Percentiles rank a stretch among this genome's conserved stretches.
These are phyloP conservation scores for Zea luxurians DNA, from an alignment of 176 grass and related monocot genomes.

Conservation along the genomic window DNA sequence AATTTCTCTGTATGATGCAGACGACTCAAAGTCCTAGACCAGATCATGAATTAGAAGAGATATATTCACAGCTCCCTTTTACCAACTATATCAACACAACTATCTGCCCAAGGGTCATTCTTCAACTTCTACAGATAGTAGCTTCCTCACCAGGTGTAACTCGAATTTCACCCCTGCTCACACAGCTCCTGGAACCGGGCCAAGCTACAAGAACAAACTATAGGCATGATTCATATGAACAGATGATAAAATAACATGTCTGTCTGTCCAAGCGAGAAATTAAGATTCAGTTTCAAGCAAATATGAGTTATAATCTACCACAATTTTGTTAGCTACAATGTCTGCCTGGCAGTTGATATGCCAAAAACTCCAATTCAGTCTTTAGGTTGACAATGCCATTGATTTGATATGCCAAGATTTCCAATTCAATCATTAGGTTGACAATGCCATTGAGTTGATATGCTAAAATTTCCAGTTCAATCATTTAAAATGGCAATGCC, in stretches of 20 bases:
- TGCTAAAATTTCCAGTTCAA: too few relatives aligned
- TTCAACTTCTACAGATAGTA: too few relatives aligned
- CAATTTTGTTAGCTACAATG: not conserved
- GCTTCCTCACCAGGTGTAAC: constrained; percentile 7
- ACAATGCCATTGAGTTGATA: not conserved
- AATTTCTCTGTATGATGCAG: not conserved
- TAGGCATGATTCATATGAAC: constrained; percentile 9
- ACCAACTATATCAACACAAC: too few relatives aligned
- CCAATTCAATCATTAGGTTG: not conserved
- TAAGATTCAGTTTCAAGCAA: not conserved
- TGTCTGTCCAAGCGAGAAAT: not conserved
- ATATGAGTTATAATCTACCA: not conserved
- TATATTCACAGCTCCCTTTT: too few relatives aligned
- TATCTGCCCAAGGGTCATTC: too few relatives aligned
- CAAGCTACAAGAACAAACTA: constrained; percentile 54
- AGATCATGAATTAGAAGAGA: too few relatives aligned
- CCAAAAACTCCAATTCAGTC: not conserved
- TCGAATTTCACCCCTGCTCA: constrained; percentile 40
- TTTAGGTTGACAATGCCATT: not conserved
- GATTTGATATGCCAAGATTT: not conserved
- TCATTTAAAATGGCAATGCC: not conserved
- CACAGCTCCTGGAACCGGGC: constrained; percentile 60
- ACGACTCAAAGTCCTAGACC: not conserved
- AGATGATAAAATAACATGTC: not conserved
- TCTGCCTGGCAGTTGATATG: not conserved